Evolutionary conservation across 2,329 filamentous ascomycete genomes (phyloP).

Genomic region (Akanthomyces uredinophilus): DNA sequence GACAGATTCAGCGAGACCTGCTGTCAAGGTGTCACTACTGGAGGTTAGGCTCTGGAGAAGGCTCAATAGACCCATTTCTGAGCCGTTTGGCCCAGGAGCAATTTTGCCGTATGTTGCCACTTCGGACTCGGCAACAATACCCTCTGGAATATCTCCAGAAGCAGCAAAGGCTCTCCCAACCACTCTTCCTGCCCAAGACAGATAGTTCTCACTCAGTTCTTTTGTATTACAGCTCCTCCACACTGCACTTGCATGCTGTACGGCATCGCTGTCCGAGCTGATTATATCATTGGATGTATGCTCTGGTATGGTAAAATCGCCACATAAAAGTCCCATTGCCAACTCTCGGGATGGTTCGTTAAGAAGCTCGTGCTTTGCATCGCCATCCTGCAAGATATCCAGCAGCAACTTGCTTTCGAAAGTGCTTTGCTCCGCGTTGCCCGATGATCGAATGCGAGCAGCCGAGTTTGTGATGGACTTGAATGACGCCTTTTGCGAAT

Average conservation of each 20-base stretch:
- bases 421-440: constrained; percentile 63
- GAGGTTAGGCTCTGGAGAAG: constrained; percentile 59
- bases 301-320: constrained; percentile 59
- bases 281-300: constrained; percentile 57
- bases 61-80: constrained; percentile 58
- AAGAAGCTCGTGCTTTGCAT: constrained; percentile 57
- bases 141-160: constrained; percentile 61
- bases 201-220: constrained; percentile 61
- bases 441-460: constrained; percentile 59
- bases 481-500: constrained; percentile 52
- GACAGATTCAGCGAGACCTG: constrained; percentile 57
- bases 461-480: constrained; percentile 64
- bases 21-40: constrained; percentile 48
- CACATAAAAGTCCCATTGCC: constrained; percentile 68
- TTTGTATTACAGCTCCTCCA: constrained; percentile 71
- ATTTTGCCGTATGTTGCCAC: constrained; percentile 45
- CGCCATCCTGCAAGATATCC: constrained; percentile 72
- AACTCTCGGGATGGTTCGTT: constrained; percentile 64
- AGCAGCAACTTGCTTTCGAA: constrained; percentile 76
- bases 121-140: constrained; percentile 55
- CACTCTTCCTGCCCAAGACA: constrained; percentile 79
- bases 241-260: constrained; percentile 58
- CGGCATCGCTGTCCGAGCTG: constrained; percentile 59
- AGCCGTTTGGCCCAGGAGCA: constrained; percentile 46
- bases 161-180: constrained; percentile 79